These are phyloP conservation scores for Eucalyptus brandiana DNA, from an alignment of 345 rosid genomes.

Conservation along the genomic window DNA sequence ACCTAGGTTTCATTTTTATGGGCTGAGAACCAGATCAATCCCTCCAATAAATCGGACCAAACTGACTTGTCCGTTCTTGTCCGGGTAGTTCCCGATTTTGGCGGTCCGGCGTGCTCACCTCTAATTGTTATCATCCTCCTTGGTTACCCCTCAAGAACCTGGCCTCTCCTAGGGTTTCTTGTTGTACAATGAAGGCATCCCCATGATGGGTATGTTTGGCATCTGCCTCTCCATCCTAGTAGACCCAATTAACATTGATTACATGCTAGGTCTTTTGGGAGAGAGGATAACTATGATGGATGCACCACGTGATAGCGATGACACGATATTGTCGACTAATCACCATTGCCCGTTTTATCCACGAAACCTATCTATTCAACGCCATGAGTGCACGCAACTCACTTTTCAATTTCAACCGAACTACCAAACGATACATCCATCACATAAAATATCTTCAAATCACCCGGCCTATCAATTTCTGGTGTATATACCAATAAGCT, in stretches of 20 bases:
- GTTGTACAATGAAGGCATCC: neutral
- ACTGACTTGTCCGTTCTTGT: accelerated
- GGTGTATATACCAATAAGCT: neutral
- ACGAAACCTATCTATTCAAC: neutral
- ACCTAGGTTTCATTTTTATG: no score
- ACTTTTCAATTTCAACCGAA: neutral
- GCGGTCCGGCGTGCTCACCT: no score
- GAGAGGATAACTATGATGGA: neutral
- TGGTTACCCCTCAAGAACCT: neutral
- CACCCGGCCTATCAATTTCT: neutral
- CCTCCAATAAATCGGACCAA: no score
- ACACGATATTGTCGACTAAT: neutral
- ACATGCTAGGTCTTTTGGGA: neutral
- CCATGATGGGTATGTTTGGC: neutral
- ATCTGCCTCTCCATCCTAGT: neutral
- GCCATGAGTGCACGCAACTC: neutral
- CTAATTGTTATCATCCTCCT: neutral
- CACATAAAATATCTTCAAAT: neutral
- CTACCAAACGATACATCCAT: neutral
- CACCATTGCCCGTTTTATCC: neutral
- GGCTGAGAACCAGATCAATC: no score
- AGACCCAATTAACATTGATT: neutral
- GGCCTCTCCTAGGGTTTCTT: neutral
- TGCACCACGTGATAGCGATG: neutral
- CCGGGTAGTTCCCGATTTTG: accelerated